A percentile compares a stretch with the other conserved stretches of the same genome.
These are phyloP conservation scores for Aspergillus transmontanensis DNA, from an alignment of 2,329 filamentous ascomycete genomes.

Conservation along the genomic window DNA sequence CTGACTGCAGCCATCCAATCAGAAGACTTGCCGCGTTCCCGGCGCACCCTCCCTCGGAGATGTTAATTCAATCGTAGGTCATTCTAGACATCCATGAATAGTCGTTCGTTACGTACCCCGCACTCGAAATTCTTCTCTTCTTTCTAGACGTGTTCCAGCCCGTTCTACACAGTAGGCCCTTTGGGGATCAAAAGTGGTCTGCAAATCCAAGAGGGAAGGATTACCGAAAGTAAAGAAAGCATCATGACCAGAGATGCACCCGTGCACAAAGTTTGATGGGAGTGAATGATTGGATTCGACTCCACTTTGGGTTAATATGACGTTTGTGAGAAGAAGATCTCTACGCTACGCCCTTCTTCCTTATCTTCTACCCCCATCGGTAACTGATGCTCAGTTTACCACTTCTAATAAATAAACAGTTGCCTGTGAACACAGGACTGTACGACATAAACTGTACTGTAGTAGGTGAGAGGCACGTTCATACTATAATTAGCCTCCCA, in stretches of 20 bases:
- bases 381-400: neutral
- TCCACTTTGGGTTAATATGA: neutral
- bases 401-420: neutral
- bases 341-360: neutral
- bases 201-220: neutral
- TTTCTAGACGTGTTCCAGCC: conserved; percentile 13
- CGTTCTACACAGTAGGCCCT: neutral
- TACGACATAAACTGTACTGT: neutral
- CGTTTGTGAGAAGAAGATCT: neutral
- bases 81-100: neutral
- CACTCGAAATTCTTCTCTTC: conserved; percentile 4
- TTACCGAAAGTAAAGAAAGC: neutral
- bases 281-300: neutral
- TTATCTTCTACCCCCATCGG: neutral
- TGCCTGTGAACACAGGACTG: neutral
- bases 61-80: neutral
- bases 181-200: neutral
- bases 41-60: neutral
- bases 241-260: neutral
- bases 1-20: neutral
- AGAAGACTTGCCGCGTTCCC: conserved; percentile 4
- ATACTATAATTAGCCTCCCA: neutral
- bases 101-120: conserved; percentile 11
- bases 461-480: neutral
- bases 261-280: too few relatives aligned